Evolutionary conservation across 1,284 basidiomycete genomes (phyloP).

Genomic region (Ceratobasidium theobromae): DNA sequence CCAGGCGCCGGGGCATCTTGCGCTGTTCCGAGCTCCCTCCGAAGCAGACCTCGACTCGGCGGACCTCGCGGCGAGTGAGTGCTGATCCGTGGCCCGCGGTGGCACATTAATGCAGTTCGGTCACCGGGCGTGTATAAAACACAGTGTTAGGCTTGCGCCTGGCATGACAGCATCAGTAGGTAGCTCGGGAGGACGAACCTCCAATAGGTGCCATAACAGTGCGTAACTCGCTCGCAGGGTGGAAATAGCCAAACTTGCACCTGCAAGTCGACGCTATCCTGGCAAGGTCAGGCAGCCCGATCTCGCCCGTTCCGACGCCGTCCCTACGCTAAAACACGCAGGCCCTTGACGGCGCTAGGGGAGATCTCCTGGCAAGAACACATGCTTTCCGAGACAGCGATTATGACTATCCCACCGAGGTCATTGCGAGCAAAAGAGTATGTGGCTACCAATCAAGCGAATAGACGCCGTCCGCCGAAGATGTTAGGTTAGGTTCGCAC

Average conservation of each 20-base stretch:
- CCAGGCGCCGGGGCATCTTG: slow-evolving; percentile 30
- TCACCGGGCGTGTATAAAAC: slow-evolving; percentile 29
- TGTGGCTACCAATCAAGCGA: slow-evolving; percentile 25
- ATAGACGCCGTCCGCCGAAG: slow-evolving; percentile 28
- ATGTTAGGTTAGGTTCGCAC: slow-evolving; percentile 29
- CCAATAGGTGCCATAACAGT: slow-evolving; percentile 11
- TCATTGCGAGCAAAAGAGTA: slow-evolving; percentile 10
- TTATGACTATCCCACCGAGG: slow-evolving; percentile 16
- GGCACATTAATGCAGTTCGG: slow-evolving; percentile 27
- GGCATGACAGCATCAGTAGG: slow-evolving; percentile 27
- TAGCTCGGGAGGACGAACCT: slow-evolving; percentile 18
- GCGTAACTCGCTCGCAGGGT: slow-evolving; percentile 25
- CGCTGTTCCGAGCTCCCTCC: slow-evolving; percentile 23
- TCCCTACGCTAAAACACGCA: slow-evolving; percentile 12
- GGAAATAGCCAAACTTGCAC: slow-evolving; percentile 23
- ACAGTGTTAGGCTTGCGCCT: slow-evolving; percentile 24
- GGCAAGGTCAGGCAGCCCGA: slow-evolving; percentile 3
- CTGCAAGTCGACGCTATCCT: slow-evolving; percentile 31
- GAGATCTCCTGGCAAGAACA: slow-evolving; percentile 22
- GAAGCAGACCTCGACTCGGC: slow-evolving; percentile 15
- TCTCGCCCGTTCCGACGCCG: slow-evolving; percentile 28
- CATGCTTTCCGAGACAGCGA: slow-evolving; percentile 25
- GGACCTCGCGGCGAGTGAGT: slow-evolving; percentile 16
- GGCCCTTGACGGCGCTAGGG: slow-evolving; percentile 28
- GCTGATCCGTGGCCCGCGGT: slow-evolving; percentile 27